These are phyloP conservation scores for Abelmoschus esculentus DNA, from an alignment of 345 rosid genomes.

Conservation along the genomic window DNA sequence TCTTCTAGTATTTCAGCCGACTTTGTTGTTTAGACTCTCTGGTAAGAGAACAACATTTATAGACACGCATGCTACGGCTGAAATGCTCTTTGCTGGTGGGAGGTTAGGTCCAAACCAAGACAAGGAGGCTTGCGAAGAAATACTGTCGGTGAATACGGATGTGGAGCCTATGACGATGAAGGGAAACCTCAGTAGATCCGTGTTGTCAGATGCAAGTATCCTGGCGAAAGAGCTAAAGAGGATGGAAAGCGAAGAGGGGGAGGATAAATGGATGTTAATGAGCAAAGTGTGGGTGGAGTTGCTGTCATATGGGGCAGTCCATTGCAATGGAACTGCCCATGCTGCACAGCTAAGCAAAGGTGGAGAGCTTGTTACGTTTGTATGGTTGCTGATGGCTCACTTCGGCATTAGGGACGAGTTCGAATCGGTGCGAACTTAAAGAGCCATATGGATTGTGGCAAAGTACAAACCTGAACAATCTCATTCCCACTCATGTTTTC, in stretches of 20 bases:
- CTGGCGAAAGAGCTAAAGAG: constrained; percentile 37
- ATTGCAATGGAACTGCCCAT: constrained; percentile 19
- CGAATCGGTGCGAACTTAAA: neutral
- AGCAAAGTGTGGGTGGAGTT: constrained; percentile 63
- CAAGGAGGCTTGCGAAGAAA: constrained; percentile 12
- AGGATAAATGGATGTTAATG: constrained; percentile 37
- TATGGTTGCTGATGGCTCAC: neutral
- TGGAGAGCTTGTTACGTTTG: neutral
- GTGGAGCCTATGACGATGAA: constrained; percentile 30
- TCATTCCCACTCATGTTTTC: neutral
- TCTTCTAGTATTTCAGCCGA: constrained; percentile 39
- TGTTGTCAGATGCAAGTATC: constrained; percentile 45
- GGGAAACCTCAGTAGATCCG: constrained; percentile 52
- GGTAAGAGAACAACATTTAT: constrained; percentile 36
- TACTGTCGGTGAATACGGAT: constrained; percentile 19
- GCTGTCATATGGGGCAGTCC: constrained; percentile 43
- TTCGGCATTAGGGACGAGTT: neutral
- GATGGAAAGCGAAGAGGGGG: neutral
- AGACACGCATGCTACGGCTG: constrained; percentile 40
- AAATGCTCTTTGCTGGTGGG: constrained; percentile 23
- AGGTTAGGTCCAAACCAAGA: neutral
- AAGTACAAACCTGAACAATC: neutral
- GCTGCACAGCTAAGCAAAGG: neutral
- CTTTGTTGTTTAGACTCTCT: constrained; percentile 35
- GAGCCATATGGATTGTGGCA: neutral